phyloP scores from a whole-genome alignment of 2,329 filamentous ascomycete genomes.

The Alternaria hordeiaustralica region DNA sequence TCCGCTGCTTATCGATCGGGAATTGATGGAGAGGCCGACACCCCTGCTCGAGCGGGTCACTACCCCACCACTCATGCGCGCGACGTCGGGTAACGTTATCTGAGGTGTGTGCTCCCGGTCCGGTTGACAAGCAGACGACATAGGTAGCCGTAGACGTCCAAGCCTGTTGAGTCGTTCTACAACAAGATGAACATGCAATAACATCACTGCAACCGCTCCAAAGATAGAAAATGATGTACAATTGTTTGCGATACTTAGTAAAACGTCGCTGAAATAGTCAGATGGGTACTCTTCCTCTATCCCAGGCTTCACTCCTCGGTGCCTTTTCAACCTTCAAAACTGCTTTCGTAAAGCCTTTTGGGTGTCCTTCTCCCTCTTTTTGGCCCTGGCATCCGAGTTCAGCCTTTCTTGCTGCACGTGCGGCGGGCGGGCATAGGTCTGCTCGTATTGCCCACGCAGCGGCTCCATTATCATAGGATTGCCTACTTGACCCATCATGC shows the following conservation, averaged over 20 bases:
- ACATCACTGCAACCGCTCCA: neutral
- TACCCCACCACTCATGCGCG: neutral
- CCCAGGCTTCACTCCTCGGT: neutral
- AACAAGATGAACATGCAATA: neutral
- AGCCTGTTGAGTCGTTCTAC: neutral
- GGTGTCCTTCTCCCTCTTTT: neutral
- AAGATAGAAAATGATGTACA: neutral
- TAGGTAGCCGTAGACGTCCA: neutral
- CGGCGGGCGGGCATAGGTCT: neutral
- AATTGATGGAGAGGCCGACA: neutral
- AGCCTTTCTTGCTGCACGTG: neutral
- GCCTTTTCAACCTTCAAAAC: neutral
- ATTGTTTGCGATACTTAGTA: neutral
- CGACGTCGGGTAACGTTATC: neutral
- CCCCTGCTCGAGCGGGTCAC: neutral
- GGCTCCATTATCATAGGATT: neutral
- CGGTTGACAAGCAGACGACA: neutral
- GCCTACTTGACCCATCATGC: neutral
- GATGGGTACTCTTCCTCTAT: neutral
- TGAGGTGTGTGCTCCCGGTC: neutral
- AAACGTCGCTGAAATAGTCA: neutral
- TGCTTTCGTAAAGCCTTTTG: neutral
- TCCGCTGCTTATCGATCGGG: slow-evolving; percentile 2
- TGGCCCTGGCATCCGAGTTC: neutral
- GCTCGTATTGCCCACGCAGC: neutral